These are phyloP conservation scores for Telfairia occidentalis DNA, from an alignment of 331 rosid species.

Conservation along the genomic window DNA sequence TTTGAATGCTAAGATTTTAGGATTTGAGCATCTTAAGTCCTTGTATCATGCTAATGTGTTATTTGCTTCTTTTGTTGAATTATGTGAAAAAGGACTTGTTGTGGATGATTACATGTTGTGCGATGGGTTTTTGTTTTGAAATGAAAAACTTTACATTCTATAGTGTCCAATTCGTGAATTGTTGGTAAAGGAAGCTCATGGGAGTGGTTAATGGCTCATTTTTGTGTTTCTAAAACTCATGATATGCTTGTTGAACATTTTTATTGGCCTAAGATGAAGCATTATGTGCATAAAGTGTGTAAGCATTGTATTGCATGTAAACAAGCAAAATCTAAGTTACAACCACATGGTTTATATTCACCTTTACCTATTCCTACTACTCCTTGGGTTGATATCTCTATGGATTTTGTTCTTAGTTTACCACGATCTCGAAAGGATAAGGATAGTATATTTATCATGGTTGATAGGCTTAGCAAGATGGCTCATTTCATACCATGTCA, in stretches of 20 bases:
- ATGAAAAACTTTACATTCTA: no score
- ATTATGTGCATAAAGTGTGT: not conserved
- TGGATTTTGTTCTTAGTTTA: not conserved
- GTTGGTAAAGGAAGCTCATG: no score
- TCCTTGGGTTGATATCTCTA: not conserved
- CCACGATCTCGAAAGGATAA: no score
- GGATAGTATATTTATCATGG: no score
- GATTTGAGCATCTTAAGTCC: not conserved
- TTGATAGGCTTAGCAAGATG: no score
- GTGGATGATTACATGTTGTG: no score
- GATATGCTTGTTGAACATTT: no score
- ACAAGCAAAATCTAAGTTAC: not conserved
- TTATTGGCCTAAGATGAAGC: not conserved
- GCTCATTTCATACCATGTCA: no score
- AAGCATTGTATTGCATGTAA: not conserved
- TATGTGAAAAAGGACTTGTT: not conserved
- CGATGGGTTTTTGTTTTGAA: not conserved
- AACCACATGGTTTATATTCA: not conserved
- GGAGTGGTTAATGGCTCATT: no score
- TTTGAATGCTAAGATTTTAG: not conserved
- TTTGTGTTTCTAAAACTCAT: no score
- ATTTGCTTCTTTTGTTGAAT: not conserved
- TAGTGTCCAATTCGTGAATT: no score
- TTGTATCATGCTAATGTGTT: not conserved
- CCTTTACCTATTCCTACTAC: not conserved